Evolutionary conservation across 2,329 filamentous ascomycete genomes (phyloP), one percentile per base, ranked within the genome.

Genomic region (Epichloe sibirici): DNA sequence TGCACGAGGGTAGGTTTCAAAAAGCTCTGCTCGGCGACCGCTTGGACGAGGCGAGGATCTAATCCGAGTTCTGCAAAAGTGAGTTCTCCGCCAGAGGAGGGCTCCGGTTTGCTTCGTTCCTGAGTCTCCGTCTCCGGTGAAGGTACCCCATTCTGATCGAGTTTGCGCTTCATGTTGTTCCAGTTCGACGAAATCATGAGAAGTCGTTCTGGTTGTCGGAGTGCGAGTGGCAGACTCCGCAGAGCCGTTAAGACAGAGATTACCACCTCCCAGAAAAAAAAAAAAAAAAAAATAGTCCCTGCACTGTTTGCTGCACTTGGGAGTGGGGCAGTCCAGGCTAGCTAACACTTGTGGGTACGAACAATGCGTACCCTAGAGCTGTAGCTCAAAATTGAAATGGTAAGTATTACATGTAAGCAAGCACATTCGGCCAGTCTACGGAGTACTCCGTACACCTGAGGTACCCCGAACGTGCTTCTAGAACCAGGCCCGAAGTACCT

Each of bases 1-100:
- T 98, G 93, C 2, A 97, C 87, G 12, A 85, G 78, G n/a, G 93
- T 97, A 13, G 93, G 93, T 53, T 83, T 82, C 57, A 84, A 77
- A 72, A 90, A 97, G 67, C 86, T 84, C 68, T 93, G 86, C 65
- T 86, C 84, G 46, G 85, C 85, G 59, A 97, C 79, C 51, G 87
- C 90, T 73, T 95, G 88, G 37, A 96, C 75, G 34, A 98, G 74
- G 58, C 93, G 83, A 9, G 89, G 72, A 65, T 98, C 93, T 56
- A 98, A 82, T 56, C 82, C 83, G 56, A 97, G 78, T 53, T 82
- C 78, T 57, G 84, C 76, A 64, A 97, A 98, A 3, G 82, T 81
- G 50, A 71, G 65, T 21, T 74, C 69, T 38, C 63, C 59, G 23
- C 64, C 61, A 37, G 71, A 65, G 17, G 73, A 66, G 40, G 63